These are phyloP conservation scores for Coemansia sp. DNA, from an alignment of 192 early-diverging fungal genomes.

Conservation along the genomic window DNA sequence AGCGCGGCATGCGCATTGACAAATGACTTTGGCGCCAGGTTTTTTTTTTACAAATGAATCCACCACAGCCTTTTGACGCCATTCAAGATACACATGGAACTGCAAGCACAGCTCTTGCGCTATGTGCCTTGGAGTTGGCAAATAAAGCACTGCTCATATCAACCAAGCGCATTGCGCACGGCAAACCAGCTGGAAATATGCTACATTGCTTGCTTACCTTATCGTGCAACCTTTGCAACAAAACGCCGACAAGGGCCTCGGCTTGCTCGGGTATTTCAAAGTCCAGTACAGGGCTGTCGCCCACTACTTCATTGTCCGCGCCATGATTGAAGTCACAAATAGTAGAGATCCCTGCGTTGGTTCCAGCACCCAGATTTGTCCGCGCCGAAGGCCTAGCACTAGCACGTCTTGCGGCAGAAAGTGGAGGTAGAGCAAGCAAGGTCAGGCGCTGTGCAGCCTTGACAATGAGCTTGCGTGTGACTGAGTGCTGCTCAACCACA, in stretches of 20 bases:
- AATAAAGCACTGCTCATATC: too few species aligned
- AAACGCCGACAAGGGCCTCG: constrained; percentile 74
- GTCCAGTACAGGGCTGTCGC: constrained; percentile 46
- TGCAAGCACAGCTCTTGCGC: too few species aligned
- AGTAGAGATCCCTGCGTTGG: neutral
- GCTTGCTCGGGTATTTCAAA: constrained; percentile 77
- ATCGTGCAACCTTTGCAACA: constrained; percentile 80
- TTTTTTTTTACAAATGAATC: too few species aligned
- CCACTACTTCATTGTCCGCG: neutral
- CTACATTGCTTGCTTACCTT: constrained; percentile 58
- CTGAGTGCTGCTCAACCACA: constrained; percentile 60
- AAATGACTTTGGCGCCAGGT: too few species aligned
- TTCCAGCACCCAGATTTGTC: constrained; percentile 6
- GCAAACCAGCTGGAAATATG: too few species aligned
- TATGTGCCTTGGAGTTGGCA: too few species aligned
- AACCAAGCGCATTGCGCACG: too few species aligned
- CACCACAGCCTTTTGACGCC: too few species aligned
- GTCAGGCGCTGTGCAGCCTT: constrained; percentile 85
- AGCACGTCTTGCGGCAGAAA: constrained; percentile 60
- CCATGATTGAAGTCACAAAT: neutral
- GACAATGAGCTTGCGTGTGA: constrained; percentile 73
- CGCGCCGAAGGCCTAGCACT: constrained; percentile 34
- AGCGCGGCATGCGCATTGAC: too few species aligned
- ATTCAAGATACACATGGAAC: too few species aligned
- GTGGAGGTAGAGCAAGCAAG: constrained; percentile 69